A percentile compares a stretch with the other conserved stretches of the same genome.
phyloP scores from a whole-genome alignment of 2,329 filamentous ascomycete species.

The Rutstroemia sp. region DNA sequence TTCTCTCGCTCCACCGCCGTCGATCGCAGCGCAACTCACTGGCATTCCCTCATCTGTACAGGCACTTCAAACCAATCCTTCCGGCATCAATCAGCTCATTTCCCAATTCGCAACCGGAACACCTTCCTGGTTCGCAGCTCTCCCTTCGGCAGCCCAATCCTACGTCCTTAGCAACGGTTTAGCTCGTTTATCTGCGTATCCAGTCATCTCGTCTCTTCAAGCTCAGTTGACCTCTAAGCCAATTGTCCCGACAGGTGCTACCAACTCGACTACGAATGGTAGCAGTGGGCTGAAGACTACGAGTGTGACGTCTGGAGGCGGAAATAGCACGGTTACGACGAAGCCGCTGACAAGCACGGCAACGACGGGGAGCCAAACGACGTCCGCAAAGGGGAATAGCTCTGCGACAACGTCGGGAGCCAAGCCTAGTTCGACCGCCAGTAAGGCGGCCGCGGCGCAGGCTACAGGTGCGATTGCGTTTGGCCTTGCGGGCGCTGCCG shows the following conservation, averaged over 20 bases:
- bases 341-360: neutral
- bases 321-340: slow-evolving; percentile 5
- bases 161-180: neutral
- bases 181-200: neutral
- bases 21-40: slow-evolving; percentile 1
- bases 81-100: neutral
- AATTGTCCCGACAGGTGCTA: neutral
- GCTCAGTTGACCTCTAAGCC: neutral
- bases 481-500: neutral
- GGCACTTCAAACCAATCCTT: neutral
- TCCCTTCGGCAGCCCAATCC: neutral
- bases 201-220: neutral
- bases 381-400: neutral
- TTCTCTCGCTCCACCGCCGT: neutral
- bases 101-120: neutral
- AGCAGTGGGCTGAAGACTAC: neutral
- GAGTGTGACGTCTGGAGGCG: neutral
- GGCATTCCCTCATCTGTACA: slow-evolving; percentile 1
- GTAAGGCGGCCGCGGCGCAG: neutral
- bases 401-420: neutral
- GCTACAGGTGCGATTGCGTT: neutral
- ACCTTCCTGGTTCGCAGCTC: slow-evolving; percentile 1
- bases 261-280: neutral
- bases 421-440: neutral
- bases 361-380: neutral